Evolutionary conservation across 2,329 filamentous ascomycete species (phyloP), one percentile per base, ranked within the genome.

Genomic region (Hymenoscyphus fructigenus): DNA sequence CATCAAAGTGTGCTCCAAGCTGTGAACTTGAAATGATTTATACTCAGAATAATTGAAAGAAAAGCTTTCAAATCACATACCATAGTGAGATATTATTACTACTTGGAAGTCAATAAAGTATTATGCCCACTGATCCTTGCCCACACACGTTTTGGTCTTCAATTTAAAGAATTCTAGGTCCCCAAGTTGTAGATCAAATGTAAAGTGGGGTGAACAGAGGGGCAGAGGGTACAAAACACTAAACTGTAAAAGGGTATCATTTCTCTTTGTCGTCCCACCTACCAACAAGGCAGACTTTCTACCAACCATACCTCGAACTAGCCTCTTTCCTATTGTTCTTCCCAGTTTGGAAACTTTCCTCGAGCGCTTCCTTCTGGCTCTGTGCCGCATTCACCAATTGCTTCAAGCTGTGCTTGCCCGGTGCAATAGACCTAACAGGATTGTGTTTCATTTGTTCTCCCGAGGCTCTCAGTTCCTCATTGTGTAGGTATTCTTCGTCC

Each of bases 321-420:
- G 92, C 92, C 76, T 97, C 93, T 72, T 86, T 89, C 77, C 91
- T 88, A 74, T 93, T 95, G 72, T 84, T 86, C 79, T 86, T 88
- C 5, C 92, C 91, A 70, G 88, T 82, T 23, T 92, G 92, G 80
- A 97, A 97, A 75, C 91, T 93, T 74, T 98, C 94, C 78, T 97
- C 93, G 70, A 97, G 80, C 2, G 92, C 93, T 12, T 96, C 92
- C 75, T 88, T 88, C 78, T 98, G 93, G 67, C 84, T 91, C 70
- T 87, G 87, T 29, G 91, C 93, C 67, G 90, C 90, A 77, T 88
- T 92, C 70, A 98, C 91, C 71, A 98, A 82, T 80, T 97, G 93
- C 74, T 89, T 88, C 76, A 98, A 82, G 73, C 86, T 96, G 79
- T 97, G 93, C 80, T 97, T 97, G 66, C 92, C 91, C 3, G 93